Percentiles rank a stretch among this genome's conserved stretches.
Evolutionary conservation across 2,329 filamentous ascomycete genomes (phyloP).

Genomic region (Metarhizium brunneum): DNA sequence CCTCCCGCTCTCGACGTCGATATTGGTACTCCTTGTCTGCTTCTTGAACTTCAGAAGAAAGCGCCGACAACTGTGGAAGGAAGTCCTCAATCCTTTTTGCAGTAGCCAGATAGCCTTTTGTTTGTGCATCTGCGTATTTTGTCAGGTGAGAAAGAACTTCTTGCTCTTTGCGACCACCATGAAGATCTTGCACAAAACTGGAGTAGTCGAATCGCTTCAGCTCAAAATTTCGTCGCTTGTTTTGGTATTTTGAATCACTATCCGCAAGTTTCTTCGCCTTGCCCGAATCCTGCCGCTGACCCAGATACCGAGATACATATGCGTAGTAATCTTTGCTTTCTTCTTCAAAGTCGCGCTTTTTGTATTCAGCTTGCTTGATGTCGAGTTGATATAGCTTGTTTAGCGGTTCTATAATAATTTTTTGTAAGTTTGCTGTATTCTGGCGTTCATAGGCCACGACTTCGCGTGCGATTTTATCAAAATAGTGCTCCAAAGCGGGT

Average conservation of each 20-base stretch:
- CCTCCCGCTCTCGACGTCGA: slow-evolving; percentile 87
- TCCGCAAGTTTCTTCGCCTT: slow-evolving; percentile 96
- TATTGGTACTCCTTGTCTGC: slow-evolving; percentile 97
- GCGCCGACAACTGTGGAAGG: slow-evolving; percentile 79
- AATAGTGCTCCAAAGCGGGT: slow-evolving; percentile 94
- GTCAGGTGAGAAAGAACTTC: slow-evolving; percentile 92
- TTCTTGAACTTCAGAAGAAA: slow-evolving; percentile 80
- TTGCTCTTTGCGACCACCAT: slow-evolving; percentile 96
- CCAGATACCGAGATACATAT: slow-evolving; percentile 91
- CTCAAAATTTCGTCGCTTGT: slow-evolving; percentile 88
- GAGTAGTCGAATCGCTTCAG: slow-evolving; percentile 98
- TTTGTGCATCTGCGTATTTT: slow-evolving; percentile 85
- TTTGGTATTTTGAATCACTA: slow-evolving; percentile 93
- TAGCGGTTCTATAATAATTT: slow-evolving; percentile 89
- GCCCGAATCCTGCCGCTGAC: slow-evolving; percentile 86
- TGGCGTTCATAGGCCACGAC: slow-evolving; percentile 80
- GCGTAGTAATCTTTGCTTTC: slow-evolving; percentile 98
- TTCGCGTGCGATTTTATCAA: slow-evolving; percentile 89
- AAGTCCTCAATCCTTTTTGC: slow-evolving; percentile 82
- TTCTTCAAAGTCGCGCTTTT: slow-evolving; percentile 97
- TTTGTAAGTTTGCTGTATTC: slow-evolving; percentile 78
- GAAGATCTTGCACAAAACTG: slow-evolving; percentile 98
- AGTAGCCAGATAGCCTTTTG: slow-evolving; percentile 69
- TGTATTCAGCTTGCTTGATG: slow-evolving; percentile 94
- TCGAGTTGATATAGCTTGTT: slow-evolving; percentile 87